Conservation (phyloP, 257 asterid genomes). For the Oldenlandia corymbosa region DNA sequence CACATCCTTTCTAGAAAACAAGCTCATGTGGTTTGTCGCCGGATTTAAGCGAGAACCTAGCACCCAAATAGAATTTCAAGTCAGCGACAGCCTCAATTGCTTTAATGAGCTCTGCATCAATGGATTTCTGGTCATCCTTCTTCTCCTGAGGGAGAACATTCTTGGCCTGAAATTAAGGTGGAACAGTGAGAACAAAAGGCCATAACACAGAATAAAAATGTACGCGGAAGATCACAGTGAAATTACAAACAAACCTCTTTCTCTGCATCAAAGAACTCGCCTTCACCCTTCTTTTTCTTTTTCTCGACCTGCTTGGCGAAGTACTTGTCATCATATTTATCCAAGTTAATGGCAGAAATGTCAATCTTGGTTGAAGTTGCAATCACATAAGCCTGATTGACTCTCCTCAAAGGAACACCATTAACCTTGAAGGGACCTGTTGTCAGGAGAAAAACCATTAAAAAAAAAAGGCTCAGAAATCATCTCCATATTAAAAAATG, state of each 20-base stretch:
- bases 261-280: conserved; percentile 33
- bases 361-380: conserved; percentile 32
- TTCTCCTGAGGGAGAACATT: conserved; percentile 23
- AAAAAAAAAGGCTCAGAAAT: neutral
- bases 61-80: conserved; percentile 53
- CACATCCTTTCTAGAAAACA: conserved; percentile 24
- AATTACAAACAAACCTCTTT: conserved; percentile 19
- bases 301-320: conserved; percentile 27
- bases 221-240: neutral
- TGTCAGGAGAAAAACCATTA: too few relatives aligned
- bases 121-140: conserved; percentile 47
- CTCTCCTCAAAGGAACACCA: conserved; percentile 35
- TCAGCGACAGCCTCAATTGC: conserved; percentile 51
- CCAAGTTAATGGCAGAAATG: conserved; percentile 20
- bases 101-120: conserved; percentile 45
- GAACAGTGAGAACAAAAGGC: neutral
- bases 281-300: conserved; percentile 25
- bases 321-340: conserved; percentile 31
- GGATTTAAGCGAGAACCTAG: conserved; percentile 61
- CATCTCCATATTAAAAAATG: too few relatives aligned
- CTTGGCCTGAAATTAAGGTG: conserved; percentile 2
- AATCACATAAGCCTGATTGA: conserved; percentile 27
- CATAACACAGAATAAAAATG: too few relatives aligned
- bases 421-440: conserved; percentile 31
- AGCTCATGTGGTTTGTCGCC: conserved; percentile 74